A percentile compares a stretch with the other conserved stretches of the same genome.
phyloP scores from a whole-genome alignment of 208 protist genomes.

The Trypanosoma rangeli region DNA sequence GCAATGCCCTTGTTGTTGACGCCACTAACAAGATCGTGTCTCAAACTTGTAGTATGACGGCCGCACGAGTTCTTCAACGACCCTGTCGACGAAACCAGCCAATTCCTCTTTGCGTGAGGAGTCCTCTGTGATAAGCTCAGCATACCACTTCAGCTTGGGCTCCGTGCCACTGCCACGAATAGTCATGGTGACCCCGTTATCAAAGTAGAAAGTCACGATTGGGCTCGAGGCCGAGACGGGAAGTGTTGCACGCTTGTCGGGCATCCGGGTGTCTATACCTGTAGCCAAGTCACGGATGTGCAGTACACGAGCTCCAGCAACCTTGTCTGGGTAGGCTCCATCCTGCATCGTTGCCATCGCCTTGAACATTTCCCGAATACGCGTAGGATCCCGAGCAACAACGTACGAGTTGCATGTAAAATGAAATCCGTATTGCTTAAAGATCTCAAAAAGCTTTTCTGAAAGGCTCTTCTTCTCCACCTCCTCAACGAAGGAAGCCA shows the following conservation, averaged over 20 bases:
- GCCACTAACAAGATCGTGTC: constrained; percentile 25
- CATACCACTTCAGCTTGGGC: constrained; percentile 98
- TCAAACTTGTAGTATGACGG: constrained; percentile 58
- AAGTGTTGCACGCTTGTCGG: constrained; percentile 66
- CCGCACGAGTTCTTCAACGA: constrained; percentile 63
- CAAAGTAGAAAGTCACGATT: constrained; percentile 97
- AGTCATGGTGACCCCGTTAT: constrained; percentile 90
- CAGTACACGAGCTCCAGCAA: constrained; percentile 61
- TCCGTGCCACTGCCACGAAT: constrained; percentile 97
- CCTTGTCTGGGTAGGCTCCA: constrained; percentile 43
- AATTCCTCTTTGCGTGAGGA: constrained; percentile 26
- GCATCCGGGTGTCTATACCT: constrained; percentile 74
- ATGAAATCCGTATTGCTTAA: constrained; percentile 88
- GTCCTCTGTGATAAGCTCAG: constrained; percentile 53
- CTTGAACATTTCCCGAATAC: constrained; percentile 84
- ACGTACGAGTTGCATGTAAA: constrained; percentile 94
- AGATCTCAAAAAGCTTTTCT: constrained; percentile 74
- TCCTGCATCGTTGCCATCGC: constrained; percentile 50
- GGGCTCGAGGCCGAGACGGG: constrained; percentile 69
- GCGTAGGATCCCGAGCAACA: constrained; percentile 77
- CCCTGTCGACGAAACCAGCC: constrained; percentile 41
- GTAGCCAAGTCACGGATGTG: constrained; percentile 90
- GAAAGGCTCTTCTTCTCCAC: constrained; percentile 39
- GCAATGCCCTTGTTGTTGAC: neutral
- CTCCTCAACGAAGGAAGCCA: constrained; percentile 70